Percentiles rank a stretch among this genome's conserved stretches.
Conservation (phyloP, 2,329 filamentous ascomycete genomes). For the Setomelanomma holmii region DNA sequence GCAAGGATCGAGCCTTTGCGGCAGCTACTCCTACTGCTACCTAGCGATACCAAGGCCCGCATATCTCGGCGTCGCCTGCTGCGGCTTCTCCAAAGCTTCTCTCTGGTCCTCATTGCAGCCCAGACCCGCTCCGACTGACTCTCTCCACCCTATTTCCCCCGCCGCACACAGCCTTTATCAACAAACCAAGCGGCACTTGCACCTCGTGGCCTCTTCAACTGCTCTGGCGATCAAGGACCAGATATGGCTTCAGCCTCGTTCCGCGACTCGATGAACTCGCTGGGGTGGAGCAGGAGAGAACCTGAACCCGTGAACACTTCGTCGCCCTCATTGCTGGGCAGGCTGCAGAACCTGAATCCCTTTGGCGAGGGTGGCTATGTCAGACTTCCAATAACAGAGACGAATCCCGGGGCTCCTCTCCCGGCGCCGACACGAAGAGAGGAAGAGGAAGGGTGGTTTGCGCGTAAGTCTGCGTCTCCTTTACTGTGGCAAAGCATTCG, state of each 20-base stretch:
- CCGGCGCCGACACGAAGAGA: slow-evolving; percentile 85
- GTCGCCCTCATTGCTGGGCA: slow-evolving; percentile 77
- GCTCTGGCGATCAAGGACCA: slow-evolving; percentile 5
- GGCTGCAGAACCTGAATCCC: slow-evolving; percentile 84
- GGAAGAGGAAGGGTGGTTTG: slow-evolving; percentile 95
- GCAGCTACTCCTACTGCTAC: slow-evolving; percentile 10
- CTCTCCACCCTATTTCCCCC: slow-evolving; percentile 15
- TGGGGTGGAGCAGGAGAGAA: slow-evolving; percentile 92
- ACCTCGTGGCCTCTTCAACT: slow-evolving; percentile 26
- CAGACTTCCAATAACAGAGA: slow-evolving; percentile 82
- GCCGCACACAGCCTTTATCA: slow-evolving; percentile 21
- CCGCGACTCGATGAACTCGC: slow-evolving; percentile 89
- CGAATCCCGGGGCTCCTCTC: slow-evolving; percentile 77
- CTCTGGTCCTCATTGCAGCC: slow-evolving; percentile 12
- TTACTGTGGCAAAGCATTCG: slow-evolving; percentile 28
- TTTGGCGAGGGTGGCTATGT: slow-evolving; percentile 89
- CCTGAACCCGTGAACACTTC: slow-evolving; percentile 78
- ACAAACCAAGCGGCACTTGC: slow-evolving; percentile 14
- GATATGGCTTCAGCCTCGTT: slow-evolving; percentile 87
- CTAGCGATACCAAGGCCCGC: slow-evolving; percentile 25
- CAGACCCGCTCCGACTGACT: slow-evolving; percentile 18
- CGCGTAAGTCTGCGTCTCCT: slow-evolving; percentile 71
- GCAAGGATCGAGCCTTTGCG: slow-evolving; percentile 15
- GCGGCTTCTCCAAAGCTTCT: slow-evolving; percentile 46
- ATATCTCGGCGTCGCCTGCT: slow-evolving; percentile 45